Conservation (phyloP, 345 rosid genomes). For the Hypericum androsaemum region DNA sequence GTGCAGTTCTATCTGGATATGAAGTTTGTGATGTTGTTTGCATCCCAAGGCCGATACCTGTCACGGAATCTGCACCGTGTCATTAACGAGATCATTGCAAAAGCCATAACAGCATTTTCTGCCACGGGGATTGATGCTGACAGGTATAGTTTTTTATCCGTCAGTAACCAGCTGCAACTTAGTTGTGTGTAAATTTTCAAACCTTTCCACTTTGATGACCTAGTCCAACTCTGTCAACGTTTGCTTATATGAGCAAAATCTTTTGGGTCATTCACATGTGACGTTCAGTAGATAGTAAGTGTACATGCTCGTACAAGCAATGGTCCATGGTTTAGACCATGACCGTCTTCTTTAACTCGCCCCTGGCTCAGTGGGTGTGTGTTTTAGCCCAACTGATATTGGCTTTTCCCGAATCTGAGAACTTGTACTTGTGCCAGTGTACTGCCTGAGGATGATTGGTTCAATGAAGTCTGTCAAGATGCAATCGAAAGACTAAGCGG, state of each 20-base stretch:
- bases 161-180: not conserved
- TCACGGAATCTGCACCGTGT: conserved; percentile 86
- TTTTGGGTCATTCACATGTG: no score
- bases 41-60: conserved; percentile 93
- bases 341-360: no score
- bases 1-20: conserved; percentile 88
- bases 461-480: conserved; percentile 69
- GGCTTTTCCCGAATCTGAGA: not conserved
- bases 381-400: no score
- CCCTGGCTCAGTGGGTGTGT: no score
- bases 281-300: no score
- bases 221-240: no score
- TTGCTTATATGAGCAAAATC: no score
- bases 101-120: conserved; percentile 70
- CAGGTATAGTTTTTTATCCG: conserved; percentile 38
- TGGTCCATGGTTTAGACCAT: no score
- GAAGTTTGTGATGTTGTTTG: conserved; percentile 88
- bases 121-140: conserved; percentile 90
- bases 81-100: conserved; percentile 77
- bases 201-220: no score
- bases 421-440: conserved; percentile 33
- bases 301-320: no score
- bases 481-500: conserved; percentile 84
- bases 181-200: not conserved
- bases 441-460: conserved; percentile 91